phyloP scores from a whole-genome alignment of 2,329 filamentous ascomycete species.

The Trichoderma endophyticum region DNA sequence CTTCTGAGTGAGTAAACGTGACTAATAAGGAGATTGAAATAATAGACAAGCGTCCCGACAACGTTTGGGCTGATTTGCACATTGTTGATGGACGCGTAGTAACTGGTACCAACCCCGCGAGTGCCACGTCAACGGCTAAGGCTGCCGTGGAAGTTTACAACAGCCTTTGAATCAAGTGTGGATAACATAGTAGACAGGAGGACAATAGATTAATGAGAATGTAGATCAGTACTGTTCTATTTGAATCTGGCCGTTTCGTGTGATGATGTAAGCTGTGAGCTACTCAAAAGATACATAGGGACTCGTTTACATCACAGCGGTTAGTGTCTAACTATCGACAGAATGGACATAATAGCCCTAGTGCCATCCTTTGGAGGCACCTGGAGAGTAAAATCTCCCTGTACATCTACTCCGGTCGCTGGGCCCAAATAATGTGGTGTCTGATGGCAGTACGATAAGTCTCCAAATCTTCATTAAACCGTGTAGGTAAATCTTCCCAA shows the following conservation, averaged over 20 bases:
- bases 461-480: slow-evolving; percentile 7
- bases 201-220: not conserved
- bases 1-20: not conserved
- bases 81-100: not conserved
- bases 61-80: not conserved
- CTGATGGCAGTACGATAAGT: slow-evolving; percentile 4
- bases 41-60: not conserved
- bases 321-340: no score
- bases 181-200: not conserved
- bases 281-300: no score
- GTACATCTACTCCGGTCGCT: not conserved
- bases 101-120: not conserved
- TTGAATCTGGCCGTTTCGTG: not conserved
- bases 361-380: no score
- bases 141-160: not conserved
- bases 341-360: no score
- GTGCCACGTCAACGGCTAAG: not conserved
- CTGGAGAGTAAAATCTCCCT: not conserved
- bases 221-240: not conserved
- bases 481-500: not conserved
- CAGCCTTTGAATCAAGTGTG: not conserved
- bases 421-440: slow-evolving; percentile 16
- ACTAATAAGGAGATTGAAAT: not conserved
- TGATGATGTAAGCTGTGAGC: not conserved
- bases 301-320: no score